Conservation (phyloP, 768 basidiomycete genomes). For the Mycena leptocephala region DNA sequence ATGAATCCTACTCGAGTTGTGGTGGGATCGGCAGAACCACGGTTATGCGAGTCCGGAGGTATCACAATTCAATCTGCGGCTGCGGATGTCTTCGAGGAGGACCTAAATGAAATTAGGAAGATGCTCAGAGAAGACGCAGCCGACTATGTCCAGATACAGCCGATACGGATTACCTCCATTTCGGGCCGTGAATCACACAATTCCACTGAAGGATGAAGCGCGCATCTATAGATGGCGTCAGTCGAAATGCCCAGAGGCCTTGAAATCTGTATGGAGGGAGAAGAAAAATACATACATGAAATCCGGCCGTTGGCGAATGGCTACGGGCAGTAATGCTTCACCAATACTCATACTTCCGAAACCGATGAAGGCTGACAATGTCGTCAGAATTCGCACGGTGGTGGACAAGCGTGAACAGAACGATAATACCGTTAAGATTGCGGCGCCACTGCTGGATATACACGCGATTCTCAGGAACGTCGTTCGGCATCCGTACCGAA, state of each 20-base stretch:
- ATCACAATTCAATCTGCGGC: background rate
- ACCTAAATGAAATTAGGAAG: background rate
- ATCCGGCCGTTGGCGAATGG: background rate
- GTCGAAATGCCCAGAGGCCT: background rate
- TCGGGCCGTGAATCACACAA: background rate
- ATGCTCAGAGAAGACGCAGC: background rate
- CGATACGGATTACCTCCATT: background rate
- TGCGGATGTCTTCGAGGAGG: background rate
- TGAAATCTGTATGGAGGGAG: background rate
- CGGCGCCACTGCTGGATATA: background rate
- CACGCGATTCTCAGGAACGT: background rate
- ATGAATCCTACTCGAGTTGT: slow-evolving; percentile 31
- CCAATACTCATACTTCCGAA: background rate
- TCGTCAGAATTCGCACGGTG: background rate
- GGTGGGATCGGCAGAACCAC: background rate
- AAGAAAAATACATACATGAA: background rate
- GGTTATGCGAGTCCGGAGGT: background rate
- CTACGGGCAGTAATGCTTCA: background rate
- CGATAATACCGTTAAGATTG: background rate
- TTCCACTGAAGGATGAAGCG: background rate
- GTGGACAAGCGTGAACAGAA: background rate
- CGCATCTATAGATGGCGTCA: background rate
- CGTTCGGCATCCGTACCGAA: background rate
- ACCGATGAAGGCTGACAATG: background rate
- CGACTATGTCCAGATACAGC: background rate